These are phyloP conservation scores for Pythium insidiosum DNA, from an alignment of 352 stramenopile genomes.

Conservation along the genomic window DNA sequence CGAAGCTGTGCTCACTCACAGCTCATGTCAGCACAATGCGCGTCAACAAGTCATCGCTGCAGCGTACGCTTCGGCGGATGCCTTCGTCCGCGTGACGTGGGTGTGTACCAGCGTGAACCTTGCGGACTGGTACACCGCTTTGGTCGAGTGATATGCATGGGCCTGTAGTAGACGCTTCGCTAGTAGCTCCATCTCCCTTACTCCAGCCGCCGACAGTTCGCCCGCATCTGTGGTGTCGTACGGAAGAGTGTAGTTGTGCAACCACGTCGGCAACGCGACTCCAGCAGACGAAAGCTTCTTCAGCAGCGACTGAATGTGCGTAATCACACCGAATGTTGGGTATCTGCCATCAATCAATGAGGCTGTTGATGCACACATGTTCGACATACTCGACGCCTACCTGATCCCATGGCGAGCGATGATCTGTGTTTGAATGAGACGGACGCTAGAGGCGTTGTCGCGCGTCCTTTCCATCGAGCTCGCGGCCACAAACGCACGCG, in stretches of 20 bases:
- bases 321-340: constrained; percentile 40
- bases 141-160: background rate
- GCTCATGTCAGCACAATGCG: too few species aligned
- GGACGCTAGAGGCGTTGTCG: constrained; percentile 5
- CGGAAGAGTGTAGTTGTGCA: constrained; percentile 44
- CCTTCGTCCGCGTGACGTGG: constrained; percentile 41
- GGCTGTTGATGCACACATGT: background rate
- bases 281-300: constrained; percentile 30
- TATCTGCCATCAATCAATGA: constrained; percentile 15
- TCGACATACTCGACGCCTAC: constrained; percentile 10
- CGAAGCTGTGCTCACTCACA: constrained; percentile 40
- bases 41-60: too few species aligned
- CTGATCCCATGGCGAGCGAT: constrained; percentile 54
- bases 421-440: constrained; percentile 53
- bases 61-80: constrained; percentile 50
- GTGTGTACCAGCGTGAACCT: constrained; percentile 51
- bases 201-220: constrained; percentile 23
- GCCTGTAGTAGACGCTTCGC: constrained; percentile 24
- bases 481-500: background rate
- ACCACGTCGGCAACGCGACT: constrained; percentile 30
- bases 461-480: background rate
- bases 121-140: constrained; percentile 21
- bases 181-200: constrained; percentile 28
- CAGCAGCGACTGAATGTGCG: constrained; percentile 34
- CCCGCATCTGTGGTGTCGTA: constrained; percentile 46